These are phyloP conservation scores for Mesotaenium endlicherianum DNA, from an alignment of 139 green algal species.

Conservation along the genomic window DNA sequence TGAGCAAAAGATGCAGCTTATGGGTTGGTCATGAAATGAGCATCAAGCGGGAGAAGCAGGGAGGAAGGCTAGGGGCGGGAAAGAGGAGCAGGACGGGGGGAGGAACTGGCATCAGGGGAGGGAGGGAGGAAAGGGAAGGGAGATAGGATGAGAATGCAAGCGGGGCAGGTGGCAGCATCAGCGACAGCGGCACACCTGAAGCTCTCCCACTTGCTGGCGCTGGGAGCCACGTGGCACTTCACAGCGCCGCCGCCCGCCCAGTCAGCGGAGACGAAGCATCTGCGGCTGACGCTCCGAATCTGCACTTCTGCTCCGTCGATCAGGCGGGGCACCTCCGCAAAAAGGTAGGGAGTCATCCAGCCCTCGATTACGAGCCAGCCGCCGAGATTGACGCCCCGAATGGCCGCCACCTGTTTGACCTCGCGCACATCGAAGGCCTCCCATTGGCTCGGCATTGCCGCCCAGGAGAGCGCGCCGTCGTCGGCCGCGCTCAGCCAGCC, in stretches of 20 bases:
- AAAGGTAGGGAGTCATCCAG: slow-evolving; percentile 21
- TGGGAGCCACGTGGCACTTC: not conserved
- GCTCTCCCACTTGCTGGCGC: not conserved
- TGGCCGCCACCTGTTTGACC: not conserved
- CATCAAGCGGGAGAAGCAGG: no score
- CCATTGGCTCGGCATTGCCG: not conserved
- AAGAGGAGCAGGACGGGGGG: not conserved
- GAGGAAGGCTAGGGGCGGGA: not conserved
- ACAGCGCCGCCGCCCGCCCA: not conserved
- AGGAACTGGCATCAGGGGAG: not conserved
- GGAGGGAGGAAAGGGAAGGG: not conserved
- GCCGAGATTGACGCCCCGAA: slow-evolving; percentile 29
- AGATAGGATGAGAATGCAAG: not conserved
- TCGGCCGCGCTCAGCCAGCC: not conserved
- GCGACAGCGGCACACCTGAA: not conserved
- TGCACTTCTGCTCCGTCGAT: slow-evolving; percentile 16
- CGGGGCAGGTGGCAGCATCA: not conserved
- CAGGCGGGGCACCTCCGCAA: slow-evolving; percentile 17
- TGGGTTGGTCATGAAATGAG: no score
- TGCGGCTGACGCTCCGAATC: not conserved
- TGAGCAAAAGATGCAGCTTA: no score
- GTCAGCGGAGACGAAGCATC: not conserved
- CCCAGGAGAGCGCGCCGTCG: not conserved
- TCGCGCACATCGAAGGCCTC: slow-evolving; percentile 8
- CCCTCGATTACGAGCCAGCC: slow-evolving; percentile 23